Base-by-base conservation (phyloP, 106 monocot species). In the Chionographis japonica region DNA sequence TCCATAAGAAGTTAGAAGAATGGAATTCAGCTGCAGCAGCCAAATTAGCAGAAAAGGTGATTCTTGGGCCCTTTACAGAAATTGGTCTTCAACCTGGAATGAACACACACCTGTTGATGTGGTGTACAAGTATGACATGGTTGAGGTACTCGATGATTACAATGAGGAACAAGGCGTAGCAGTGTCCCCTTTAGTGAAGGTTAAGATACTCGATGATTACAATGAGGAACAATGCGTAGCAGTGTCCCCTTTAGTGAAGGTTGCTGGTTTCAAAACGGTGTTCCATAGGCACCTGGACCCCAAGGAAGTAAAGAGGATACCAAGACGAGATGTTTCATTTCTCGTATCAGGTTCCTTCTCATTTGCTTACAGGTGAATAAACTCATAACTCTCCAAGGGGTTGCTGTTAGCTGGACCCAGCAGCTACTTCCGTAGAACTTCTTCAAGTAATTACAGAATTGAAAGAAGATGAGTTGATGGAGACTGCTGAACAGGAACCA, bases 291-390 rank as follows among this genome's bases (percentile, higher is more conserved):
- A 76, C 54, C 14, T 43, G 27, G 84, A 79, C 37, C 66, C 67
- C 37, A 68, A 72, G 8, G 68, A 76, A 56, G 39, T 76, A 1
- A 80, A 46, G 41, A 75, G 63, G 67, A 79, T 84, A 12, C 76
- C 84, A 17, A 72, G 65, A 65, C 76, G 84, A 84, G 52, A 79
- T 84, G 79, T 80, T 84, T 73, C 84, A 79, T 14, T 80, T 84
- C 42, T 84, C 84, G 6, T 79, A 84, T 65, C 79, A 80, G 63
- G 79, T 84, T 41, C 84, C 84, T 37, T 71, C 67, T 8, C 68
- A 68, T 72, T 39, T 79, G 59, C 84, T 84, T 37, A 84, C 75
- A 36, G 84, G 84, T 27, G 67, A 74, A 42, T 79, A 84, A 69
- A 75, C 79, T 54, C 49, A 63, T n/a, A 84, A 84, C 68, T 75